Percentiles rank a stretch among this genome's conserved stretches.
Evolutionary conservation across 2,329 filamentous ascomycete species (phyloP).

Genomic region (Xylariaceae sp.): DNA sequence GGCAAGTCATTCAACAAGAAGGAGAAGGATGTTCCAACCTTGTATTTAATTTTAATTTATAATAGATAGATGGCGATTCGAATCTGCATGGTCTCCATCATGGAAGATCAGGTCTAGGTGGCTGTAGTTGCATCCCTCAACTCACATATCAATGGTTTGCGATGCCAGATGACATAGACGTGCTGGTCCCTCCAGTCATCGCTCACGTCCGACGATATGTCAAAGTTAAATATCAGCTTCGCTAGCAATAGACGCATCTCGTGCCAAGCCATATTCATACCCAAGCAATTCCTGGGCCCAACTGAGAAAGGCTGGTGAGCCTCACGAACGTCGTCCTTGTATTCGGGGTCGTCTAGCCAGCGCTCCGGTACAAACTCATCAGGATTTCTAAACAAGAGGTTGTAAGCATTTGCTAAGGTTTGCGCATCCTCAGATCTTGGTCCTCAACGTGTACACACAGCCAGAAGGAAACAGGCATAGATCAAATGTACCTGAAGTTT

Average conservation of each 20-base stretch:
- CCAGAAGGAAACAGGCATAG: neutral
- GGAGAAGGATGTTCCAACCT: too few relatives aligned
- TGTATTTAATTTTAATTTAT: too few relatives aligned
- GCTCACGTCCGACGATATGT: constrained; percentile 23
- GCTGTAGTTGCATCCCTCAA: too few relatives aligned
- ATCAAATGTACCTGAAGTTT: constrained; percentile 22
- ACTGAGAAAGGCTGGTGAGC: constrained; percentile 31
- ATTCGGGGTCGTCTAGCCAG: constrained; percentile 25
- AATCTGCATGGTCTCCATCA: too few relatives aligned
- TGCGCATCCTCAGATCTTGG: too few relatives aligned
- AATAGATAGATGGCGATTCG: too few relatives aligned
- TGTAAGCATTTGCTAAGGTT: constrained; percentile 2
- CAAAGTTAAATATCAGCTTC: constrained; percentile 28
- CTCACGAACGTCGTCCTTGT: constrained; percentile 26
- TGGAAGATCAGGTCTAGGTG: too few relatives aligned
- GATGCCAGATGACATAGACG: constrained; percentile 27
- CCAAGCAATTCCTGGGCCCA: constrained; percentile 33
- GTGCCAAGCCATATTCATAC: constrained; percentile 33
- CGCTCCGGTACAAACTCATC: constrained; percentile 30
- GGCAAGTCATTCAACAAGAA: too few relatives aligned
- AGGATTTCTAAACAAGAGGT: constrained; percentile 26
- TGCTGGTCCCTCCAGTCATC: constrained; percentile 27
- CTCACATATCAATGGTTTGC: constrained; percentile 27
- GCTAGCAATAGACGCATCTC: constrained; percentile 31
- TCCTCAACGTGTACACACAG: too few relatives aligned